phyloP scores from a whole-genome alignment of 2,329 filamentous ascomycete species.

The Fusarium algeriense region DNA sequence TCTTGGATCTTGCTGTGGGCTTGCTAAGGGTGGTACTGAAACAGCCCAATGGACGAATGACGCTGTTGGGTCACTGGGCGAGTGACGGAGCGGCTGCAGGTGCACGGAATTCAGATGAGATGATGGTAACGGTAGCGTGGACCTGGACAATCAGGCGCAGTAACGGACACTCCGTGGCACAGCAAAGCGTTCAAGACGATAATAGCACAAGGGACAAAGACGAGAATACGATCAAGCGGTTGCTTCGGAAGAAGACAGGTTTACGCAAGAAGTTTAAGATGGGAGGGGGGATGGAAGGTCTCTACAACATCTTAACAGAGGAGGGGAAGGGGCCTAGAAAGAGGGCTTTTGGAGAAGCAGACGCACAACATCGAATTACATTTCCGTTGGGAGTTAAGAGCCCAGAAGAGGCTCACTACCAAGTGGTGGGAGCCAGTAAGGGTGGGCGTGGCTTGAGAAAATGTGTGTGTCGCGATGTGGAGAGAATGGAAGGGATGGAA shows the following conservation, averaged over 20 bases:
- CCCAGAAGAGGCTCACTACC: constrained; percentile 33
- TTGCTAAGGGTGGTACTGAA: constrained; percentile 49
- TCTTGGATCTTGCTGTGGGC: constrained; percentile 49
- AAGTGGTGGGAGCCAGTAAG: constrained; percentile 35
- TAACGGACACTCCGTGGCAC: constrained; percentile 44
- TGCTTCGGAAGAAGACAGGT: constrained; percentile 22
- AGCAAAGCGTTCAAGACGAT: constrained; percentile 39
- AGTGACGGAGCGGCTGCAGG: constrained; percentile 47
- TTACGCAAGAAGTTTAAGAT: constrained; percentile 20
- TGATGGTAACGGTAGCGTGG: constrained; percentile 44
- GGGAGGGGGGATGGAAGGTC: constrained; percentile 15
- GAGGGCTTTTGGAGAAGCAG: constrained; percentile 41
- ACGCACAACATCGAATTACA: constrained; percentile 44
- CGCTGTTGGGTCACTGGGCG: constrained; percentile 41
- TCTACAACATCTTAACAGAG: constrained; percentile 28
- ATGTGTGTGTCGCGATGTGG: constrained; percentile 45
- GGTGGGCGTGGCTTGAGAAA: constrained; percentile 41
- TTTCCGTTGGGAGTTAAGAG: constrained; percentile 37
- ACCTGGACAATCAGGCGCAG: constrained; percentile 42
- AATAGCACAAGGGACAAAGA: constrained; percentile 37
- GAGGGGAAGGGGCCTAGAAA: constrained; percentile 28
- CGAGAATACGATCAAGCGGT: constrained; percentile 18
- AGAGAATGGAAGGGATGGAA: constrained; percentile 42
- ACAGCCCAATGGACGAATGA: constrained; percentile 49
- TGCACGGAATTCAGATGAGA: constrained; percentile 45